Evolutionary conservation across 1,284 basidiomycete genomes (phyloP), one percentile per base, ranked within the genome.

Genomic region (Ganoderma sp.): DNA sequence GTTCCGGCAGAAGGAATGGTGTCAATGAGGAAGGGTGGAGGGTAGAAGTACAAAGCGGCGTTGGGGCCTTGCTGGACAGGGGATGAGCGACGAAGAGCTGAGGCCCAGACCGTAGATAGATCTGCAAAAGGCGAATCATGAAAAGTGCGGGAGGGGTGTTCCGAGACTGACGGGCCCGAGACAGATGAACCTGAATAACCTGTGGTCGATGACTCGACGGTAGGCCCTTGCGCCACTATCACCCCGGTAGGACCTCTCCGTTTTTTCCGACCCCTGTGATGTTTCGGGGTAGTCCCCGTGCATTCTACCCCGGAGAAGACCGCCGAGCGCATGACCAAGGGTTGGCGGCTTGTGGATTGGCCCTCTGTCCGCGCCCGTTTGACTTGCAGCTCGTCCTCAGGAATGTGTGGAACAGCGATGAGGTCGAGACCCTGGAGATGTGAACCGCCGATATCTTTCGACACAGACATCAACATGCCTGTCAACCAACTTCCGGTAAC

Each of bases 1-100:
- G 54, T 19, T 3, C 2, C 3, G 37, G 34, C 34, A 2, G 63
- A 58, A 19, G 63, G 48, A 6, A 64, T 37, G 9, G 43, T 52
- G 39, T 61, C 58, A 2, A 66, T 48, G 9, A 66, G 57, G 64
- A 66, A 61, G 6, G 64, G 64, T 7, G 64, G 64, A 3, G 64
- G 64, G 22, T 37, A 66, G 59, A 61, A 66, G 54, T 66, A 66
- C 42, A 61, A 25, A 2, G 57, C 58, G 19, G 45, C 25, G 6
- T 43, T 58, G 9, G 12, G 32, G 12, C 3, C 10, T 5, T 22
- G 12, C 10, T 48, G 42, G 1, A 66, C 32, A 1, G 64, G 64
- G 8, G 64, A 66, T 34, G 17, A 34, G 2, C n/a, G 34, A 2
- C 7, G 9, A 43, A 66, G 22, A 3, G 64, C 64, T 5, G 14